phyloP scores from a whole-genome alignment of 345 rosid species.

The Dimocarpus longan region DNA sequence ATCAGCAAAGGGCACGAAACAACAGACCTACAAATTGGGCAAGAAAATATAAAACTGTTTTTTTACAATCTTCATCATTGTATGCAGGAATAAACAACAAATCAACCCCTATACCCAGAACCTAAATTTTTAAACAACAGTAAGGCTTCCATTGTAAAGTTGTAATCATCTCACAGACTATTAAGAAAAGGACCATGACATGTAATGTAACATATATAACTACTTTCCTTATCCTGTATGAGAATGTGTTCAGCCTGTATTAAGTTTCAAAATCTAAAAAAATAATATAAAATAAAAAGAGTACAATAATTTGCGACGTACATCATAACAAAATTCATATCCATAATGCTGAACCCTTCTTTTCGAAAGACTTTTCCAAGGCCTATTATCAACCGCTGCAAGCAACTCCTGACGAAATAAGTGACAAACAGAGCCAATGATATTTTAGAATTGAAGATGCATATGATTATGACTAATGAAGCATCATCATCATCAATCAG shows the following conservation, averaged over 20 bases:
- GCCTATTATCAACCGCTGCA: conserved; percentile 70
- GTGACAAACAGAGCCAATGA: background rate
- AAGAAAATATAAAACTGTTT: background rate
- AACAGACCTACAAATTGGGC: background rate
- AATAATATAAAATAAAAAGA: background rate
- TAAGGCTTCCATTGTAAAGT: background rate
- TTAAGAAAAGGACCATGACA: background rate
- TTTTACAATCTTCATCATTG: background rate
- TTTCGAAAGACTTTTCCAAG: conserved; percentile 82
- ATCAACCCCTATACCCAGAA: background rate
- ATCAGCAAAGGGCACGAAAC: background rate
- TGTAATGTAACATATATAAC: background rate
- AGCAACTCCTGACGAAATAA: conserved; percentile 61
- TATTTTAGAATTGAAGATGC: background rate
- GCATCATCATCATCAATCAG: background rate
- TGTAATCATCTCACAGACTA: background rate
- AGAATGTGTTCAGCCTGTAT: background rate
- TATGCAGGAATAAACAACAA: background rate
- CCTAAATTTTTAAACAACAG: background rate
- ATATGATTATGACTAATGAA: background rate
- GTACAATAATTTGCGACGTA: conserved; percentile 28
- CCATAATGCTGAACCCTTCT: conserved; percentile 97
- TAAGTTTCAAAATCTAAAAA: background rate
- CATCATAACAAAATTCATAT: conserved; percentile 82
- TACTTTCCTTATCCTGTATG: background rate